Base-by-base conservation (phyloP, 176 grass and related monocot species). In the Themeda triandra region DNA sequence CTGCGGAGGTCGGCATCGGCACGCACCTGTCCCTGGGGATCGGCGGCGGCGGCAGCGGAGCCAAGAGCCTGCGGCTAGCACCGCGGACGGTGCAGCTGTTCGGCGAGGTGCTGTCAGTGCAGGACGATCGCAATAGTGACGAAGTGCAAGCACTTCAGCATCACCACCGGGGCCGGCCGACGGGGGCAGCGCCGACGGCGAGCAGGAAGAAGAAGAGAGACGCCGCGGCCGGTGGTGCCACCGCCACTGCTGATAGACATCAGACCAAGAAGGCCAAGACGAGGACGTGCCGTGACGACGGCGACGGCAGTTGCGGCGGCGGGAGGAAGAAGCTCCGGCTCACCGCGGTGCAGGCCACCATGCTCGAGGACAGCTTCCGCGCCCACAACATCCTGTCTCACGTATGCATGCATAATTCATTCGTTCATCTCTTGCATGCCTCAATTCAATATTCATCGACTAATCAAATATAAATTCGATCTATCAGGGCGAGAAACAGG, bases 271-370 rank as follows among this genome's bases (percentile, higher is more conserved):
- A 37, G 56, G 13, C 23, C 2, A 82, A 49, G 56, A 59, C 23
- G 48, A n/a, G n/a, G n/a, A 71, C 13, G 70, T 21, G 14, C 72
- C 27, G 58, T 13, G 71, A 65, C 32, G 69, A 40, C 62, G 44
- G 15, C 6, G 39, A 14, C 13, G 46, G 45, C 42, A 12, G 21
- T 7, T 40, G 17, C 3, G 58, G 10, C 10, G 24, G 19, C 11
- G 81, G 45, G 37, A 90, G 84, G 81, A 92, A 92, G 88, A 92
- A 92, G 85, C 88, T 92, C 46, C 81, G 67, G 85, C 87, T 92
- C 19, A 92, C 72, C 19, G 6, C 10, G 2, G 73, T 41, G 62
- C 91, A 92, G 85, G 71, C 85, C 4, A 39, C 81, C 39, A 10
- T 90, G 48, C 85, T 92, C 4, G 91, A 92, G 73, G 59, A 85